These are phyloP conservation scores for Tardiomyces digboiensis DNA, from an alignment of 1,139 yeast genomes.

Conservation along the genomic window DNA sequence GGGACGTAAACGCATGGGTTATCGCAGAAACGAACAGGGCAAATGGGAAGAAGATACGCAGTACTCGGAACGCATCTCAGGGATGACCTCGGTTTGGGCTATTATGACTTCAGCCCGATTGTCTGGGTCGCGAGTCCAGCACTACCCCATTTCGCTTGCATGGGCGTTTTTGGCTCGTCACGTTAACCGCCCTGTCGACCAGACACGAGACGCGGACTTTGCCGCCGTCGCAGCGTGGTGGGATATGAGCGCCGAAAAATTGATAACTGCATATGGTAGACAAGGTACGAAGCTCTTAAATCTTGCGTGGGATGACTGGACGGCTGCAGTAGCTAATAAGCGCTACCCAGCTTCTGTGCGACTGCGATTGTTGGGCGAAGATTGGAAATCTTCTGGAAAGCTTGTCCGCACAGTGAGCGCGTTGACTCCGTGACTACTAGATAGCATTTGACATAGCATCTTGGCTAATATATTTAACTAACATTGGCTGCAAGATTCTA, in stretches of 20 bases:
- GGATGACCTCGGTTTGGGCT: conserved; percentile 74
- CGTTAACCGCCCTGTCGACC: conserved; percentile 42
- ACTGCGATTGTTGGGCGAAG: conserved; percentile 66
- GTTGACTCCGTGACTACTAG: too few species aligned
- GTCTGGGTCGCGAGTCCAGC: conserved; percentile 7
- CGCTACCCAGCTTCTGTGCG: conserved; percentile 73
- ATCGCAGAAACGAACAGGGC: conserved; percentile 51
- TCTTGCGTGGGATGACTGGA: conserved; percentile 40
- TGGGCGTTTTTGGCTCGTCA: conserved; percentile 73
- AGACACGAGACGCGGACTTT: conserved; percentile 61
- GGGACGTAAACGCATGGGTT: conserved; percentile 82
- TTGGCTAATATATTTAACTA: too few species aligned
- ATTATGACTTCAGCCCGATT: conserved; percentile 43
- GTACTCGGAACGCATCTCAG: conserved; percentile 80
- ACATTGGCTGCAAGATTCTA: too few species aligned
- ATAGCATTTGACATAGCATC: too few species aligned
- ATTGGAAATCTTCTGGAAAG: conserved; percentile 36
- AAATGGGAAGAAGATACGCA: conserved; percentile 68
- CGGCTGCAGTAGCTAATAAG: conserved; percentile 37
- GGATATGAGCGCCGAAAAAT: conserved; percentile 66
- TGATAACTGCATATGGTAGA: conserved; percentile 47
- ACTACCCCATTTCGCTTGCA: conserved; percentile 38
- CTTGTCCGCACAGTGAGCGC: too few species aligned
- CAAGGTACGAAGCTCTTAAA: conserved; percentile 61
- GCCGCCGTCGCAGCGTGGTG: conserved; percentile 78